phyloP scores from a whole-genome alignment of 2,329 filamentous ascomycete genomes.

The Ophidiomyces ophidiicola region DNA sequence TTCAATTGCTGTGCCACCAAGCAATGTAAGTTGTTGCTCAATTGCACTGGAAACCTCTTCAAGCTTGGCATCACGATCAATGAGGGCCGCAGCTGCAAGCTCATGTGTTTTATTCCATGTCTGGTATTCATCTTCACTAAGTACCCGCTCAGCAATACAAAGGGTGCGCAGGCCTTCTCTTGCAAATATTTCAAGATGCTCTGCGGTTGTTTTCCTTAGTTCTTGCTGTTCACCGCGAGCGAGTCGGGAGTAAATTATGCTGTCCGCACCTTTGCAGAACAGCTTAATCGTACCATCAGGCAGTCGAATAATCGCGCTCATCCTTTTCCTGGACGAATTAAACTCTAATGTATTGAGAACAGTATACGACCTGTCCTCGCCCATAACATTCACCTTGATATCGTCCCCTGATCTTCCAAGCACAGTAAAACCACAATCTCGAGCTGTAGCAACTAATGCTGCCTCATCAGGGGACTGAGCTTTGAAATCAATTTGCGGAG shows the following conservation, averaged over 20 bases:
- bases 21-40: slow-evolving; percentile 72
- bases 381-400: slow-evolving; percentile 75
- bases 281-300: slow-evolving; percentile 78
- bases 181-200: slow-evolving; percentile 94
- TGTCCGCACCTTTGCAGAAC: slow-evolving; percentile 96
- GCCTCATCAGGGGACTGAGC: slow-evolving; percentile 96
- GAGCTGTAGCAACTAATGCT: slow-evolving; percentile 82
- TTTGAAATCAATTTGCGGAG: slow-evolving; percentile 85
- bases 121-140: slow-evolving; percentile 72
- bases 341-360: slow-evolving; percentile 95
- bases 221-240: slow-evolving; percentile 75
- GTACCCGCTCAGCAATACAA: slow-evolving; percentile 74
- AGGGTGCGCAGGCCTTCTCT: slow-evolving; percentile 88
- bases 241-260: slow-evolving; percentile 87
- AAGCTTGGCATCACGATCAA: slow-evolving; percentile 81
- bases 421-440: slow-evolving; percentile 90
- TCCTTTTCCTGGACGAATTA: slow-evolving; percentile 90
- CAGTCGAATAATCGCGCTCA: slow-evolving; percentile 96
- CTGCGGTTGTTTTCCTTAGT: slow-evolving; percentile 69
- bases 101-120: slow-evolving; percentile 81
- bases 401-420: slow-evolving; percentile 68
- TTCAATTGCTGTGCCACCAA: slow-evolving; percentile 94
- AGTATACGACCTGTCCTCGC: slow-evolving; percentile 69
- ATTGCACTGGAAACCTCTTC: slow-evolving; percentile 82
- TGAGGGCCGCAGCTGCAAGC: slow-evolving; percentile 67